These are phyloP conservation scores for Agaricus subrufescens DNA, from an alignment of 768 basidiomycete genomes.

Conservation along the genomic window DNA sequence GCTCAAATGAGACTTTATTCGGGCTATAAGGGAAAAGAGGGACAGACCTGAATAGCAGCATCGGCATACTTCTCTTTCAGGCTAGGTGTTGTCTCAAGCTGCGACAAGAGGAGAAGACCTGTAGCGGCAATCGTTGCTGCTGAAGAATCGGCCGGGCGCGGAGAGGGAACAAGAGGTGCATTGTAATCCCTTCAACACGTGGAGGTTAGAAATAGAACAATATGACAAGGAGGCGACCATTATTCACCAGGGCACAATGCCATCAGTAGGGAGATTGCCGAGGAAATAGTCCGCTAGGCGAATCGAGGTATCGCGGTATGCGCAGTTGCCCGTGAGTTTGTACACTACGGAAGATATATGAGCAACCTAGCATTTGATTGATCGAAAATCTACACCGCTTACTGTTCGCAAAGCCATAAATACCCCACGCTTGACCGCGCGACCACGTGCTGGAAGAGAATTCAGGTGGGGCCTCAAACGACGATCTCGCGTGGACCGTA, in stretches of 20 bases:
- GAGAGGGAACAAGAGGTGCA: conserved; percentile 49
- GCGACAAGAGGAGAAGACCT: conserved; percentile 54
- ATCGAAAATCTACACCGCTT: conserved; percentile 17
- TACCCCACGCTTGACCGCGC: conserved; percentile 69
- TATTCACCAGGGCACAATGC: conserved; percentile 62
- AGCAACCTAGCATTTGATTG: background rate
- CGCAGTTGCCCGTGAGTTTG: conserved; percentile 40
- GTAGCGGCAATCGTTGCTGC: conserved; percentile 61
- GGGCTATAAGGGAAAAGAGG: background rate
- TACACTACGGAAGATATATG: conserved; percentile 41
- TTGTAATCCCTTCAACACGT: conserved; percentile 58
- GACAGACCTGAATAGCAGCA: conserved; percentile 44
- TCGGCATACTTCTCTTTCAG: conserved; percentile 36
- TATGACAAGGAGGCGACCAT: background rate
- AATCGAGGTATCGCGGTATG: conserved; percentile 58
- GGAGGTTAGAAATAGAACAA: no score
- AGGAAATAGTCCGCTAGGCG: conserved; percentile 58
- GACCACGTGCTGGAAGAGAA: conserved; percentile 56
- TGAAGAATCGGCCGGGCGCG: conserved; percentile 63
- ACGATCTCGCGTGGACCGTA: conserved; percentile 3
- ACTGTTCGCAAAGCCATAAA: conserved; percentile 71
- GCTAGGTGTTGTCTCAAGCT: conserved; percentile 28
- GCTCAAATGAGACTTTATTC: background rate
- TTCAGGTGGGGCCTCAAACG: background rate
- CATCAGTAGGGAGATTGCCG: conserved; percentile 50